Evolutionary conservation across 192 early-diverging fungal genomes (phyloP).

Genomic region (Linnemannia exigua): DNA sequence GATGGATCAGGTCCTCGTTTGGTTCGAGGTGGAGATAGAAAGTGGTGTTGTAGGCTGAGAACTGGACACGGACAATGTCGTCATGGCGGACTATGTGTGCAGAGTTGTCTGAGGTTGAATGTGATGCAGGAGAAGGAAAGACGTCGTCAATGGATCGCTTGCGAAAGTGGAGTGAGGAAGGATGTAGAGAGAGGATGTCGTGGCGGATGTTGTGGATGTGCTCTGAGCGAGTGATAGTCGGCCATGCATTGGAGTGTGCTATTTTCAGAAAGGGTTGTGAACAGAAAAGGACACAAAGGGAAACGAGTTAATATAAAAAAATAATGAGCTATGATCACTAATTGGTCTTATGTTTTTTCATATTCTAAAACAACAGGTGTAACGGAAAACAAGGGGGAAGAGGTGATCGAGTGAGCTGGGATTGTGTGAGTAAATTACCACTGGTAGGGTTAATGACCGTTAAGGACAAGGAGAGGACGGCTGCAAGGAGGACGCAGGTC

Average conservation of each 20-base stretch:
- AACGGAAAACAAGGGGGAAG: no score
- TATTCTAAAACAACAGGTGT: no score
- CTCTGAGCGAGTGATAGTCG: conserved; percentile 36
- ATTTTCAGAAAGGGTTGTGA: neutral
- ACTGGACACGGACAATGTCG: conserved; percentile 68
- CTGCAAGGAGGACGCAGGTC: neutral
- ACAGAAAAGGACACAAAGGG: neutral
- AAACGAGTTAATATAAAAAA: neutral
- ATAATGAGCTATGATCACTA: neutral
- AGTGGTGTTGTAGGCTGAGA: conserved; percentile 75
- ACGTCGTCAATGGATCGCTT: conserved; percentile 2
- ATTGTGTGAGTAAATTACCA: neutral
- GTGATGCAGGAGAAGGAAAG: neutral
- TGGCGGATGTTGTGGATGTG: conserved; percentile 34
- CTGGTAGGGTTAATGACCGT: neutral
- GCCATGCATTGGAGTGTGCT: conserved; percentile 41
- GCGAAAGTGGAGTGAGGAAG: conserved; percentile 21
- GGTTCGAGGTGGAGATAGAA: conserved; percentile 76
- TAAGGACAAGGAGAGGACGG: neutral
- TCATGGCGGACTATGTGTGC: conserved; percentile 24
- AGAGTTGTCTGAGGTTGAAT: neutral
- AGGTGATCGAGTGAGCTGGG: no score
- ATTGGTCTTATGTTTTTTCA: neutral
- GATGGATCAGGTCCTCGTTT: conserved; percentile 79
- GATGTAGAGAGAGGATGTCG: conserved; percentile 33